phyloP scores from a whole-genome alignment of 2,329 filamentous ascomycete species.

The Phyllosticta capitalensis region DNA sequence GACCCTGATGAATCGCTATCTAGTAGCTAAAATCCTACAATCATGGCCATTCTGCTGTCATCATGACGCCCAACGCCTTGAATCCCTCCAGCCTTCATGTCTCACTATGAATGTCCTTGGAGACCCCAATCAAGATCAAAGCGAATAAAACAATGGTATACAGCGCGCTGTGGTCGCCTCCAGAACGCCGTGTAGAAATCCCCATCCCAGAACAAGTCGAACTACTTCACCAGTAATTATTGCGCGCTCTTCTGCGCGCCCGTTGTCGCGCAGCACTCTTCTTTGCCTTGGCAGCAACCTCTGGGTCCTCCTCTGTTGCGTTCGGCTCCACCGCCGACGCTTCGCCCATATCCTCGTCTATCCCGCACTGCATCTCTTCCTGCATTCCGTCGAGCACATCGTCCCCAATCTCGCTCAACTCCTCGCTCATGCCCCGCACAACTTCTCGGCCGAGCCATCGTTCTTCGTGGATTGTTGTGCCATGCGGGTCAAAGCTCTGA shows the following conservation, averaged over 20 bases:
- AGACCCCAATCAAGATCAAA: not conserved
- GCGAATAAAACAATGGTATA: slow-evolving; percentile 9
- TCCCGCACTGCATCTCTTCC: slow-evolving; percentile 19
- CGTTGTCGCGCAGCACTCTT: slow-evolving; percentile 21
- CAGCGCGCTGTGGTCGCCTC: slow-evolving; percentile 7
- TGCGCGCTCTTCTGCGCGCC: slow-evolving; percentile 20
- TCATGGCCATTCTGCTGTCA: no score
- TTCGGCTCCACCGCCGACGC: slow-evolving; percentile 15
- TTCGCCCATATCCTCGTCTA: slow-evolving; percentile 22
- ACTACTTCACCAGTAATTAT: slow-evolving; percentile 8
- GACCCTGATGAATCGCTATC: no score
- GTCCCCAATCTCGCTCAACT: slow-evolving; percentile 85
- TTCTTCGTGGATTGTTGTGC: slow-evolving; percentile 68
- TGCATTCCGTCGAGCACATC: slow-evolving; percentile 64
- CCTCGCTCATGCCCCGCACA: slow-evolving; percentile 67
- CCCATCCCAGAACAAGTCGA: not conserved
- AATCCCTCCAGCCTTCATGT: not conserved
- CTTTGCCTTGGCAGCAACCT: slow-evolving; percentile 11
- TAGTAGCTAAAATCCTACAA: no score
- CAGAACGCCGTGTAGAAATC: not conserved
- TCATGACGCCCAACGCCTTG: not conserved
- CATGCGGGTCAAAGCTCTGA: slow-evolving; percentile 65
- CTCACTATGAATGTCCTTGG: not conserved
- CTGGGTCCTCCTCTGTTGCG: slow-evolving; percentile 16
- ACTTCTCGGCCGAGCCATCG: slow-evolving; percentile 64